Percentiles rank a stretch among this genome's conserved stretches.
Conservation (phyloP, 169 alveolate genomes). For the Babesia sp. region DNA sequence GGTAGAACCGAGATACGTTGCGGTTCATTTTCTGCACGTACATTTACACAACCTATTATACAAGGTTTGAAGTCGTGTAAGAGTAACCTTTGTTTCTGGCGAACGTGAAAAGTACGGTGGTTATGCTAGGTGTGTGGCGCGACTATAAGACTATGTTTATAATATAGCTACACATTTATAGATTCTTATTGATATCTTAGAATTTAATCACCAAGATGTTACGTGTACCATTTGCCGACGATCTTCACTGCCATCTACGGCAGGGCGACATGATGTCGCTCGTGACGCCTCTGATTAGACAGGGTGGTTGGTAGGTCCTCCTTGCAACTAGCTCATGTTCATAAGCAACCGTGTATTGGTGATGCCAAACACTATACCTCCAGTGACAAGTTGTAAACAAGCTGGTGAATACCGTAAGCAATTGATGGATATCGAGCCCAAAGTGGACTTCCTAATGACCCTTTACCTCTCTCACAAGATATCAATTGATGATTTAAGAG, state of each 20-base stretch:
- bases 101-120: not conserved
- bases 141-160: not conserved
- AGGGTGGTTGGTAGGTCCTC: slow-evolving; percentile 68
- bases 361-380: slow-evolving; percentile 78
- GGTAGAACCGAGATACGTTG: slow-evolving; percentile 6
- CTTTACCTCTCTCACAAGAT: slow-evolving; percentile 68
- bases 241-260: slow-evolving; percentile 79
- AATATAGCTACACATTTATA: not conserved
- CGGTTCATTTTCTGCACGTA: slow-evolving; percentile 3
- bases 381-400: slow-evolving; percentile 69
- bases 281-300: slow-evolving; percentile 52
- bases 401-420: slow-evolving; percentile 67
- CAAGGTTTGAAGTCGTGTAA: slow-evolving; percentile 10
- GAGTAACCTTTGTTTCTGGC: not conserved
- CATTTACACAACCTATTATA: slow-evolving; percentile 1
- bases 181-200: not conserved
- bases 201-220: not conserved
- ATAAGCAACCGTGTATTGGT: slow-evolving; percentile 75
- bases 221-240: slow-evolving; percentile 66
- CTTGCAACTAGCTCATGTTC: not conserved
- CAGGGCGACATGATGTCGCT: slow-evolving; percentile 61
- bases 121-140: too few relatives aligned
- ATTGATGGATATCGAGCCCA: slow-evolving; percentile 53
- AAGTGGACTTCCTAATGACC: slow-evolving; percentile 74
- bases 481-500: slow-evolving; percentile 63